Conservation (phyloP, 192 early-diverging fungal genomes). For the Bifiguratus adelaidae region DNA sequence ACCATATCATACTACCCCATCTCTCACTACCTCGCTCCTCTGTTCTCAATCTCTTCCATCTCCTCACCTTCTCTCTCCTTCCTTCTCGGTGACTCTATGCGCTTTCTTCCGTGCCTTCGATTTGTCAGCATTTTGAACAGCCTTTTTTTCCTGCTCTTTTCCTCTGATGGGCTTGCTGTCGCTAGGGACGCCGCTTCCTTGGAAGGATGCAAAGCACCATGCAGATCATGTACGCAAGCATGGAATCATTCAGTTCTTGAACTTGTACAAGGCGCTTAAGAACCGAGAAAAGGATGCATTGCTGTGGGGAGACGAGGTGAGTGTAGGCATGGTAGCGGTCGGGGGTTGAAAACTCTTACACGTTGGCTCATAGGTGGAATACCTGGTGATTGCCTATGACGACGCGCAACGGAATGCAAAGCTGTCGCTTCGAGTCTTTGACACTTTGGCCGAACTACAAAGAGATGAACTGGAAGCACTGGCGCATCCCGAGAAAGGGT, state of each 20-base stretch:
- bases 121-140: not conserved
- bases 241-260: constrained; percentile 90
- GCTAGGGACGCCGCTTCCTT: constrained; percentile 93
- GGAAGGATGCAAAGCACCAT: constrained; percentile 81
- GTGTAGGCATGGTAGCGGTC: not conserved
- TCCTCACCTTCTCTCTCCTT: not conserved
- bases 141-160: not conserved
- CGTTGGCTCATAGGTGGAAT: constrained; percentile 65
- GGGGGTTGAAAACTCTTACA: not conserved
- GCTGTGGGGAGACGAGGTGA: constrained; percentile 96
- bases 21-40: not conserved
- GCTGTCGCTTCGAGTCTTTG: constrained; percentile 71
- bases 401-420: constrained; percentile 56
- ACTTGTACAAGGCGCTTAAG: constrained; percentile 79
- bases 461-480: constrained; percentile 54
- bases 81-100: no score
- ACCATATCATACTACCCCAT: no score
- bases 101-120: not conserved
- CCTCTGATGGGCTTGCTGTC: constrained; percentile 82
- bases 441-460: constrained; percentile 63
- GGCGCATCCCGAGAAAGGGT: constrained; percentile 30
- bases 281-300: constrained; percentile 66
- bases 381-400: constrained; percentile 80
- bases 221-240: constrained; percentile 79
- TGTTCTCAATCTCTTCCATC: constrained; percentile 1